Conservation (phyloP, 305 asterid species). For the Fraxinus sp. region DNA sequence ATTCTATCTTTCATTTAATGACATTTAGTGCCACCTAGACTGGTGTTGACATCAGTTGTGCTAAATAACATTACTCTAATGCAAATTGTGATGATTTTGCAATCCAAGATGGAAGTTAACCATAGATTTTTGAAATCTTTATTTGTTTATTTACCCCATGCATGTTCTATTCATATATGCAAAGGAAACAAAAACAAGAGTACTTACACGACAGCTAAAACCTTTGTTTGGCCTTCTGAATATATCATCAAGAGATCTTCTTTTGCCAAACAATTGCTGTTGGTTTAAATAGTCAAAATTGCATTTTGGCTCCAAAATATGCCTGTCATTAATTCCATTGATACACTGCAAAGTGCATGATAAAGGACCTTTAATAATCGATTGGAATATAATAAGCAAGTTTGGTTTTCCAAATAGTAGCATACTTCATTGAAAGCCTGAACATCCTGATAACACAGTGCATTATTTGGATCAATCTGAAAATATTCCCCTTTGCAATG, state of each 20-base stretch:
- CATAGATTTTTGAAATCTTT: neutral
- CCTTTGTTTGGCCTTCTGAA: neutral
- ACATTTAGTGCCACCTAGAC: too few species aligned
- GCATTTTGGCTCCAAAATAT: conserved; percentile 20
- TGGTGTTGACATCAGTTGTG: too few species aligned
- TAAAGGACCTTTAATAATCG: neutral
- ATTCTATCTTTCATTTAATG: too few species aligned
- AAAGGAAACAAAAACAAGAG: neutral
- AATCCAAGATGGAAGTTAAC: neutral
- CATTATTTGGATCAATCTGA: neutral
- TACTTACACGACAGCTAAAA: conserved; percentile 9
- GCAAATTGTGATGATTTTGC: neutral
- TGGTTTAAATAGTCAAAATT: neutral
- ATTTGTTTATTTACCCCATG: neutral
- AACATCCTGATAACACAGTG: neutral
- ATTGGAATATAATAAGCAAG: neutral
- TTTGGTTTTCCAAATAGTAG: neutral
- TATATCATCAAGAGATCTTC: conserved; percentile 9
- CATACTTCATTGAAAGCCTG: conserved; percentile 3
- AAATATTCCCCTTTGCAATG: neutral
- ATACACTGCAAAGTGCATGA: conserved; percentile 9
- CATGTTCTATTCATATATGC: neutral
- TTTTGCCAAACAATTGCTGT: neutral
- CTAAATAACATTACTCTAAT: too few species aligned
- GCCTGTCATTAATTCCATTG: neutral